Percentiles rank a stretch among this genome's conserved stretches.
These are phyloP conservation scores for Ustilago sp. DNA, from an alignment of 1,284 basidiomycete genomes.

Conservation along the genomic window DNA sequence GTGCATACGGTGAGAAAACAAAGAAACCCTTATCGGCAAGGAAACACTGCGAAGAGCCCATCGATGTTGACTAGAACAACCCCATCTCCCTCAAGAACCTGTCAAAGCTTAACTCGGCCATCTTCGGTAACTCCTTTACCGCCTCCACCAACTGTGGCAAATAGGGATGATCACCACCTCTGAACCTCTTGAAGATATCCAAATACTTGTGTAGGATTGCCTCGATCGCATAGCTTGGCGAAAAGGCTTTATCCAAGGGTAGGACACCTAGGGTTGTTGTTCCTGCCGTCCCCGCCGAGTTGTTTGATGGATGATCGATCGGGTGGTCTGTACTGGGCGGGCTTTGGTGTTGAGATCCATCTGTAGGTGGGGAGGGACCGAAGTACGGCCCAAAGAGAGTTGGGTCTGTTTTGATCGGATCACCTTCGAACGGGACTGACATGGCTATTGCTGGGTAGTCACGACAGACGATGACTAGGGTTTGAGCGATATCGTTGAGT, in stretches of 20 bases:
- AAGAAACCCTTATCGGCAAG: too few relatives aligned
- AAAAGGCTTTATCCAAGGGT: conserved; percentile 43
- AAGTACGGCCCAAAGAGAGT: conserved; percentile 44
- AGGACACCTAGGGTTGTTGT: conserved; percentile 5
- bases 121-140: conserved; percentile 55
- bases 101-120: conserved; percentile 49
- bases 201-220: conserved; percentile 59
- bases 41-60: too few relatives aligned
- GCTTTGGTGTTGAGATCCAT: conserved; percentile 2
- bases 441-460: conserved; percentile 52
- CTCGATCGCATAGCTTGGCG: conserved; percentile 46
- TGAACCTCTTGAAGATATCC: conserved; percentile 53
- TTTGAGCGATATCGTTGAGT: conserved; percentile 61
- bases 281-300: conserved; percentile 13
- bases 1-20: too few relatives aligned
- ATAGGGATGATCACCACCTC: conserved; percentile 57
- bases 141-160: conserved; percentile 49
- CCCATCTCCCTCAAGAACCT: conserved; percentile 41
- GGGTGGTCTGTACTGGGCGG: conserved; percentile 4
- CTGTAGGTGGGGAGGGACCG: conserved; percentile 32
- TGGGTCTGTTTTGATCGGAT: conserved; percentile 48
- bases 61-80: conserved; percentile 17
- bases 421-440: conserved; percentile 48
- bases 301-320: conserved; percentile 16
- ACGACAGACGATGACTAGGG: conserved; percentile 54